A percentile compares a stretch with the other conserved stretches of the same genome.
Evolutionary conservation across 2,329 filamentous ascomycete genomes (phyloP).

Genomic region (Diplodia sapinea): DNA sequence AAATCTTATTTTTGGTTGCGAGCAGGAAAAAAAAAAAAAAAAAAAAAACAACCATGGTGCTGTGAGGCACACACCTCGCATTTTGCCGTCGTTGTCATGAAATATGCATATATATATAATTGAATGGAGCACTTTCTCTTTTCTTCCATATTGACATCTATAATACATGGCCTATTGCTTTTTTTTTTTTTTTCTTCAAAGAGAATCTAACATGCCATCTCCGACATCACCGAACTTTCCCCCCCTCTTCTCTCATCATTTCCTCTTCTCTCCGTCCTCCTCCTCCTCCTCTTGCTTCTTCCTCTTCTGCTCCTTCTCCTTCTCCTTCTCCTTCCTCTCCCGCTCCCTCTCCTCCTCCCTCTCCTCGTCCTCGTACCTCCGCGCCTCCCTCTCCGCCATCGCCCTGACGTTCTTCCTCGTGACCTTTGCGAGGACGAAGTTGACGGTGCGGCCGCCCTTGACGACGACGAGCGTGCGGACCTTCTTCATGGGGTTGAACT

Average conservation of each 20-base stretch:
- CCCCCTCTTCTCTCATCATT: neutral
- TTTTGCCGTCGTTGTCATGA: neutral
- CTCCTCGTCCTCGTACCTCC: neutral
- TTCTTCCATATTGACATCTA: neutral
- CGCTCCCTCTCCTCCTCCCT: neutral
- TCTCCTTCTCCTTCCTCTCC: neutral
- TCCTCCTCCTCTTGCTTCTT: neutral
- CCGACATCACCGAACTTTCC: neutral
- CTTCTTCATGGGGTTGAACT: slow-evolving; percentile 37
- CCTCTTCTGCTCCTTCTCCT: too few species aligned
- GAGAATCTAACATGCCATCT: too few species aligned
- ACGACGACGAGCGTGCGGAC: slow-evolving; percentile 71
- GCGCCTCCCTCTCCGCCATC: neutral
- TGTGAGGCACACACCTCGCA: neutral
- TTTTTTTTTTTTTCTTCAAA: neutral
- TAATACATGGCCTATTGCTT: neutral
- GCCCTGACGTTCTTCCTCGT: neutral
- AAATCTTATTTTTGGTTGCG: neutral
- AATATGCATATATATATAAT: neutral
- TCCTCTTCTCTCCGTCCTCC: neutral
- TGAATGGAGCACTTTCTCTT: neutral
- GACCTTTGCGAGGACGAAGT: slow-evolving; percentile 64
- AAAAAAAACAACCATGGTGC: neutral
- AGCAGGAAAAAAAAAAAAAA: neutral
- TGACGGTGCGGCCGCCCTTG: slow-evolving; percentile 70